These are phyloP conservation scores for Porpolomopsis calyptriformis DNA, from an alignment of 768 basidiomycete genomes.

Conservation along the genomic window DNA sequence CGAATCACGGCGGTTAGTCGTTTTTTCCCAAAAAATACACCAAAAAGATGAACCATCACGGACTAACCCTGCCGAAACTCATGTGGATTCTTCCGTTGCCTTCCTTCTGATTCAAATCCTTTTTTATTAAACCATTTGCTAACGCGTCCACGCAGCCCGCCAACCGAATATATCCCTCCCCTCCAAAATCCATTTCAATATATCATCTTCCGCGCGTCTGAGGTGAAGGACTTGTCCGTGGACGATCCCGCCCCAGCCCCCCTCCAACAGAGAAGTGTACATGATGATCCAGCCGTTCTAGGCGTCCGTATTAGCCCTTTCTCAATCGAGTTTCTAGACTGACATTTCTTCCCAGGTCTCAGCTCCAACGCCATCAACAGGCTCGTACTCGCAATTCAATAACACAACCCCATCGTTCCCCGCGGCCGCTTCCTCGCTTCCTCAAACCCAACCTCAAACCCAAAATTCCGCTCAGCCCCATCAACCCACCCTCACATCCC, in stretches of 20 bases:
- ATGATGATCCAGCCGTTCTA: conserved; percentile 77
- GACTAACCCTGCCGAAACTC: conserved; percentile 9
- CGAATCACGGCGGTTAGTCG: conserved; percentile 63
- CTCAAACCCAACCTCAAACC: conserved; percentile 8
- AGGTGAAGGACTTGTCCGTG: conserved; percentile 82
- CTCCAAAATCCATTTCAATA: conserved; percentile 78
- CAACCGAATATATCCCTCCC: conserved; percentile 72
- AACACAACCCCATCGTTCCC: not conserved
- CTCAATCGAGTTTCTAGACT: conserved; percentile 18
- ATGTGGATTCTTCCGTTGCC: conserved; percentile 31
- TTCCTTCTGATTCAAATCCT: conserved; percentile 28
- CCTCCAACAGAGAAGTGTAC: conserved; percentile 54
- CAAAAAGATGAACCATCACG: conserved; percentile 6
- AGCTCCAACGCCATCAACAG: not conserved
- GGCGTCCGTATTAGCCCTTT: conserved; percentile 39
- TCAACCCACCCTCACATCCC: conserved; percentile 7
- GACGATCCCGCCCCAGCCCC: conserved; percentile 59
- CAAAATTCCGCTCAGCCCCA: conserved; percentile 19
- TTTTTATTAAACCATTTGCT: conserved; percentile 6
- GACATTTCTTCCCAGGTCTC: conserved; percentile 7
- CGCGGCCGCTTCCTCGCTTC: conserved; percentile 14
- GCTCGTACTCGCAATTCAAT: conserved; percentile 17
- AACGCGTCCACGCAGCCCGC: conserved; percentile 35
- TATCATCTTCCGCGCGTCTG: conserved; percentile 84
- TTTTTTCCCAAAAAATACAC: not conserved